These are phyloP conservation scores for Leptographium wingfieldii DNA, from an alignment of 2,329 filamentous ascomycete genomes.

Conservation along the genomic window DNA sequence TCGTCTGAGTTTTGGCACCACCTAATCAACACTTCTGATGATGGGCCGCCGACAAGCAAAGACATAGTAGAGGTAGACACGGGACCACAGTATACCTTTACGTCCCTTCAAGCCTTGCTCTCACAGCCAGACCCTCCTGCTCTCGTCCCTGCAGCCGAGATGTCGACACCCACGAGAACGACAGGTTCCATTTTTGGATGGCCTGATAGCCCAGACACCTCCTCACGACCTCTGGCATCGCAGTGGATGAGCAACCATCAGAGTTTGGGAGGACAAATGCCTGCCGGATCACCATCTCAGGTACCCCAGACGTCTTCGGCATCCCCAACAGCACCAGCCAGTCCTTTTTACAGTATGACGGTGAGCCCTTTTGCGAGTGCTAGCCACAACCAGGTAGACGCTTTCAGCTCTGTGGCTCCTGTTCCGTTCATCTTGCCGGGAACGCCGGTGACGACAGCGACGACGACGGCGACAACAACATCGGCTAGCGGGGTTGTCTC, in stretches of 20 bases:
- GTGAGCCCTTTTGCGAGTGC: not conserved
- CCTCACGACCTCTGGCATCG: not conserved
- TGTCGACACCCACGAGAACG: not conserved
- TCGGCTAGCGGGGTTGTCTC: not conserved
- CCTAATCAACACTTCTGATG: not conserved
- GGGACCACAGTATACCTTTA: not conserved
- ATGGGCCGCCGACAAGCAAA: not conserved
- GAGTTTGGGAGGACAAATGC: not conserved
- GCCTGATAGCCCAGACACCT: not conserved
- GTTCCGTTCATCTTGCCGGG: not conserved
- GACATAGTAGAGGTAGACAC: not conserved
- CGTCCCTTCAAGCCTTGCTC: not conserved
- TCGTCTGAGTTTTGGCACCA: conserved; percentile 3
- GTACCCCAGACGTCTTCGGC: not conserved
- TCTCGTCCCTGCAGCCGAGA: not conserved
- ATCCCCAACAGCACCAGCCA: not conserved
- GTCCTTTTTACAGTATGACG: not conserved
- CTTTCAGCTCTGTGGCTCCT: not conserved
- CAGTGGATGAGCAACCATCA: not conserved
- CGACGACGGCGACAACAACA: not conserved
- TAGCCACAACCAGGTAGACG: not conserved
- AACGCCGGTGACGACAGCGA: not conserved
- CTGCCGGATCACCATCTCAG: not conserved
- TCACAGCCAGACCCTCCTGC: not conserved
- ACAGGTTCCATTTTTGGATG: not conserved